Evolutionary conservation across 2,329 filamentous ascomycete genomes (phyloP).

Genomic region (Ophiocordyceps robertsii): DNA sequence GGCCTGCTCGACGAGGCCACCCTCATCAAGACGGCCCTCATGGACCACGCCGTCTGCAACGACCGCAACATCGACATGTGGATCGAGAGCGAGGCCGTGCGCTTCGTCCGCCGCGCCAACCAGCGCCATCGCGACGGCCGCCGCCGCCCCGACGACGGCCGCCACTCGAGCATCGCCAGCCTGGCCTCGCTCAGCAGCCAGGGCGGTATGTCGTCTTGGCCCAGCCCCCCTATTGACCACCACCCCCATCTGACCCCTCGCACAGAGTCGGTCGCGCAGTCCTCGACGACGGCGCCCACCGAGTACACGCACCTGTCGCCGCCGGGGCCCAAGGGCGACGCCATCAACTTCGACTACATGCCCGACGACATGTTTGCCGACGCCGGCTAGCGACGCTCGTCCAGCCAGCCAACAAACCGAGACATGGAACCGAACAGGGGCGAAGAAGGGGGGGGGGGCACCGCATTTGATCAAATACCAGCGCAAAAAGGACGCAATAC

Average conservation of each 20-base stretch:
- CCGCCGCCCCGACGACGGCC: neutral
- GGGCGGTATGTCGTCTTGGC: neutral
- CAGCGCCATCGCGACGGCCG: neutral
- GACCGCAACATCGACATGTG: conserved; percentile 39
- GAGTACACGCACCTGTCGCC: neutral
- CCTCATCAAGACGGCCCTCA: conserved; percentile 34
- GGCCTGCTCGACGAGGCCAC: conserved; percentile 29
- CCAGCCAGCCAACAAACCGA: too few species aligned
- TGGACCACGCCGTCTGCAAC: conserved; percentile 37
- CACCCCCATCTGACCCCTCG: neutral
- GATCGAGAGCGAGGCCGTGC: conserved; percentile 37
- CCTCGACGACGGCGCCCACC: neutral
- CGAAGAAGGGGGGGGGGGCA: too few species aligned
- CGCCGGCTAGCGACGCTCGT: neutral
- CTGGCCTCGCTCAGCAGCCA: neutral
- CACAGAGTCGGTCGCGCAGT: neutral
- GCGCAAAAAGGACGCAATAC: too few species aligned
- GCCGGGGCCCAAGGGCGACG: neutral
- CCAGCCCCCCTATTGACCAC: too few species aligned
- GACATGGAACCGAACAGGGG: too few species aligned
- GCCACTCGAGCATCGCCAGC: conserved; percentile 3
- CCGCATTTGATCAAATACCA: too few species aligned
- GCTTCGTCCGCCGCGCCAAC: conserved; percentile 24
- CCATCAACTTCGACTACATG: conserved; percentile 23
- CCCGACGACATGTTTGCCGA: conserved; percentile 18